These are phyloP conservation scores for Echria macrotheca DNA, from an alignment of 495 filamentous ascomycete genomes.

Conservation along the genomic window DNA sequence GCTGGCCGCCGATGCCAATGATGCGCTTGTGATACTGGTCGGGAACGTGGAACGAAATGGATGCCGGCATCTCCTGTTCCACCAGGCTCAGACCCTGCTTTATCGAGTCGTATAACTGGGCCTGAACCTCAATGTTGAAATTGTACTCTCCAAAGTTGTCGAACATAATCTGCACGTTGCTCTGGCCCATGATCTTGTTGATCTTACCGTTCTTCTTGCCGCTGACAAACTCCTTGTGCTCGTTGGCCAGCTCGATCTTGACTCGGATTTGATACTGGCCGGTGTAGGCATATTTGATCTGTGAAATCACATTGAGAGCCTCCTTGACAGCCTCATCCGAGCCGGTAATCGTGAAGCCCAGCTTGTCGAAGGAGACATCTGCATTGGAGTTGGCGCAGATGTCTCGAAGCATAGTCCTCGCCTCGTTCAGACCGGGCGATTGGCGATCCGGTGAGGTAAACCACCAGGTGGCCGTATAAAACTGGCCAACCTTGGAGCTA, in stretches of 20 bases:
- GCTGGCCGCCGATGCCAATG: constrained; percentile 95
- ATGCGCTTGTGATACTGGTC: constrained; percentile 99
- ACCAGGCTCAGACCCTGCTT: constrained; percentile 88
- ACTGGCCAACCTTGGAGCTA: constrained; percentile 74
- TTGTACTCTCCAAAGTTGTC: constrained; percentile 99
- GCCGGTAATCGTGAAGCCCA: constrained; percentile 88
- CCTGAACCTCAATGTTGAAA: constrained; percentile 97
- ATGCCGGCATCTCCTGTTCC: constrained; percentile 98
- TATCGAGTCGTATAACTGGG: constrained; percentile 82
- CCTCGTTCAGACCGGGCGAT: constrained; percentile 67
- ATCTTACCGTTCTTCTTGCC: constrained; percentile 99
- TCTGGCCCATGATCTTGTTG: constrained; percentile 99
- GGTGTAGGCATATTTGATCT: constrained; percentile 82
- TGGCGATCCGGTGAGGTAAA: constrained; percentile 63
- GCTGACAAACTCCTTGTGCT: constrained; percentile 98
- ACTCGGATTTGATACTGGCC: constrained; percentile 89
- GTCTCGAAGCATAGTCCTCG: constrained; percentile 85
- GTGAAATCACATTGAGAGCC: constrained; percentile 84
- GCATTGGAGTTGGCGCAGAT: constrained; percentile 95
- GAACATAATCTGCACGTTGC: constrained; percentile 97
- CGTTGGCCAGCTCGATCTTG: constrained; percentile 97
- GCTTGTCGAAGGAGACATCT: constrained; percentile 88
- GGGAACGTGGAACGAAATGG: constrained; percentile 98
- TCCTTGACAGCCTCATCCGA: constrained; percentile 94
- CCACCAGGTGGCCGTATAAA: constrained; percentile 97